Conservation (phyloP, 371 early-diverging fungal species). For the Mortierella sp. region DNA sequence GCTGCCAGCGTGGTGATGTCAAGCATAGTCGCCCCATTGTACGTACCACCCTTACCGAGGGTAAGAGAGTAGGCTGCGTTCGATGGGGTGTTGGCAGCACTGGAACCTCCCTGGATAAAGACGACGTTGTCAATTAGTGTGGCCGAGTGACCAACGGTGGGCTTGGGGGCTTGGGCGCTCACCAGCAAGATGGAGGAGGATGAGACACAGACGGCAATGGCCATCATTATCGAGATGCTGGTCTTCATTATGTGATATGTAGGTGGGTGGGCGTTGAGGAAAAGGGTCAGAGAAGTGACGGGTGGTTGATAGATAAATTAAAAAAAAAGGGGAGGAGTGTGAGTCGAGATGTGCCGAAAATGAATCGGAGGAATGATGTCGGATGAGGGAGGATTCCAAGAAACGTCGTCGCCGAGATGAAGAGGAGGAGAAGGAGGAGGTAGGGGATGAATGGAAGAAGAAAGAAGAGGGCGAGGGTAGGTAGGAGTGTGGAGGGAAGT, state of each 20-base stretch:
- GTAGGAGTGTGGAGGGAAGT: not conserved
- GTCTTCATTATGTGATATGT: conserved; percentile 21
- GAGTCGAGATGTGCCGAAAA: conserved; percentile 11
- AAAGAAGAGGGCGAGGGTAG: not conserved
- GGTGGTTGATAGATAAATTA: not conserved
- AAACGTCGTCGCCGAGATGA: not conserved
- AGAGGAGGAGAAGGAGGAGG: not conserved
- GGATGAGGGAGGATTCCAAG: not conserved
- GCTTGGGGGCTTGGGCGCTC: conserved; percentile 13
- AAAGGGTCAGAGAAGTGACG: not conserved
- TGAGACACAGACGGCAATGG: conserved; percentile 26
- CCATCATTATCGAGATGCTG: conserved; percentile 25
- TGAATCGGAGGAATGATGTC: not conserved
- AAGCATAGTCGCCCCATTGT: conserved; percentile 9
- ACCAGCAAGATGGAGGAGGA: conserved; percentile 1
- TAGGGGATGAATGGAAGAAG: not conserved
- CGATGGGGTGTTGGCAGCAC: not conserved
- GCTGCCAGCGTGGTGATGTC: conserved; percentile 21
- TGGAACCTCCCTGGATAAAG: conserved; percentile 51
- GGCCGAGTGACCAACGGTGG: conserved; percentile 38
- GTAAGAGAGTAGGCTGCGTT: conserved; percentile 32
- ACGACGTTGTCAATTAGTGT: conserved; percentile 33
- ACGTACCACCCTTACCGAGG: conserved; percentile 11
- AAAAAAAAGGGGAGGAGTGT: not conserved
- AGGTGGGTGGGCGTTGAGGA: not conserved